phyloP scores from a whole-genome alignment of 2,329 filamentous ascomycete genomes.

The Alternaria ventricosa region DNA sequence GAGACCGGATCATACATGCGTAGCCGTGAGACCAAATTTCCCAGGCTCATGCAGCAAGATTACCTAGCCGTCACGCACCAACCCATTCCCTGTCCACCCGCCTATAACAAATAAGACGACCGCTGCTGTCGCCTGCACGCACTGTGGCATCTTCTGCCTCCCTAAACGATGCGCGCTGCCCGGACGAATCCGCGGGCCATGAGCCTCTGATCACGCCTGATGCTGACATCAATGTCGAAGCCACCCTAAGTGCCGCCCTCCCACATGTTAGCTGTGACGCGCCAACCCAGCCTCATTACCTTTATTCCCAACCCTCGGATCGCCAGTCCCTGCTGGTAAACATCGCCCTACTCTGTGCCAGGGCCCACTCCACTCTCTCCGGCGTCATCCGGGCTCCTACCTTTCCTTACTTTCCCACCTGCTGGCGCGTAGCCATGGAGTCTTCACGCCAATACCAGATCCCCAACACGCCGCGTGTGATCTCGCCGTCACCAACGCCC shows the following conservation, averaged over 20 bases:
- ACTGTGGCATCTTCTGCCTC: constrained; percentile 44
- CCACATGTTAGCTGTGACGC: constrained; percentile 24
- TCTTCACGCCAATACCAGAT: constrained; percentile 63
- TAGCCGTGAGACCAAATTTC: constrained; percentile 28
- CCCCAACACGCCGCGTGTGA: constrained; percentile 83
- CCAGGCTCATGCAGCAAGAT: constrained; percentile 13
- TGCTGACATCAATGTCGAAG: constrained; percentile 34
- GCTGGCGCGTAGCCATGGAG: constrained; percentile 49
- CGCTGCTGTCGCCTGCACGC: constrained; percentile 30
- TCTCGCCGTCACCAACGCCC: constrained; percentile 78
- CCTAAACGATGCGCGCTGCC: constrained; percentile 41
- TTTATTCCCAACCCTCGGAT: constrained; percentile 13
- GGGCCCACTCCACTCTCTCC: constrained; percentile 52
- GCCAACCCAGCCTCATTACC: constrained; percentile 23
- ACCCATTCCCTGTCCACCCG: constrained; percentile 7
- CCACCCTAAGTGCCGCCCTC: constrained; percentile 21
- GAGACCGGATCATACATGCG: constrained; percentile 19
- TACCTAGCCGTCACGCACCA: constrained; percentile 19
- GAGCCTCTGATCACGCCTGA: constrained; percentile 22
- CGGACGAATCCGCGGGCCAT: constrained; percentile 43
- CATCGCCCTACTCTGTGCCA: constrained; percentile 35
- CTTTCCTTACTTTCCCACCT: constrained; percentile 64
- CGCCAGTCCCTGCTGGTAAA: constrained; percentile 28
- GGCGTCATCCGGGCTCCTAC: constrained; percentile 64
- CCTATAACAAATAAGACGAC: constrained; percentile 26